These are phyloP conservation scores for Solanum sejunctum DNA, from an alignment of 257 asterid species.

Conservation along the genomic window DNA sequence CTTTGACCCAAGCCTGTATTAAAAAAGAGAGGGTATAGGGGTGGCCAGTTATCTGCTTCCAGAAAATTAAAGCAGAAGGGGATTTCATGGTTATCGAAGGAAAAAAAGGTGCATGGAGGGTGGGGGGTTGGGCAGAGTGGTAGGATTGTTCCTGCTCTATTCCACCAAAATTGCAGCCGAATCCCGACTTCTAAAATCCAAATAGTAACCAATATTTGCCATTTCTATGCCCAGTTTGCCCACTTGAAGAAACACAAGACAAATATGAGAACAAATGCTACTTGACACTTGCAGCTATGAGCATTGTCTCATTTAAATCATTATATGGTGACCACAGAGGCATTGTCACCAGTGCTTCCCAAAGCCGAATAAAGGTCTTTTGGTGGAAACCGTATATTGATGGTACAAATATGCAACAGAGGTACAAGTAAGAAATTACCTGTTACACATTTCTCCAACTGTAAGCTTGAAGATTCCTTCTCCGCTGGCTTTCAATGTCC, in stretches of 20 bases:
- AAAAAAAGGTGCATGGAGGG: no score
- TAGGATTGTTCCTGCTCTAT: not conserved
- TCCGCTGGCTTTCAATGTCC: slow-evolving; percentile 79
- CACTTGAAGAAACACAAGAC: not conserved
- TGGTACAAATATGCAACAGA: not conserved
- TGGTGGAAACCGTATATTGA: not conserved
- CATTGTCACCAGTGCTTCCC: no score
- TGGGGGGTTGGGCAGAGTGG: not conserved
- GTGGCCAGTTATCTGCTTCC: not conserved
- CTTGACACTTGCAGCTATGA: not conserved
- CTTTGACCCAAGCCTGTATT: not conserved
- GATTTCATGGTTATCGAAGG: not conserved
- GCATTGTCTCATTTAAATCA: no score
- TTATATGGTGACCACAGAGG: no score
- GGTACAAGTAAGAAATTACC: slow-evolving; percentile 24
- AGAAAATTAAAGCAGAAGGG: not conserved
- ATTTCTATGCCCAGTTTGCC: not conserved
- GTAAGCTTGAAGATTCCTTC: slow-evolving; percentile 88
- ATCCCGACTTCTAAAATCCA: not conserved
- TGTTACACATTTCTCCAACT: slow-evolving; percentile 89
- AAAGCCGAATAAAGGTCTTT: not conserved
- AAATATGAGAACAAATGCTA: not conserved
- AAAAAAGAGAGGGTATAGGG: not conserved
- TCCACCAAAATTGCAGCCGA: not conserved
- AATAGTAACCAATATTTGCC: not conserved